Conservation (phyloP, 2,329 filamentous ascomycete genomes). For the Cryphonectria radicalis region DNA sequence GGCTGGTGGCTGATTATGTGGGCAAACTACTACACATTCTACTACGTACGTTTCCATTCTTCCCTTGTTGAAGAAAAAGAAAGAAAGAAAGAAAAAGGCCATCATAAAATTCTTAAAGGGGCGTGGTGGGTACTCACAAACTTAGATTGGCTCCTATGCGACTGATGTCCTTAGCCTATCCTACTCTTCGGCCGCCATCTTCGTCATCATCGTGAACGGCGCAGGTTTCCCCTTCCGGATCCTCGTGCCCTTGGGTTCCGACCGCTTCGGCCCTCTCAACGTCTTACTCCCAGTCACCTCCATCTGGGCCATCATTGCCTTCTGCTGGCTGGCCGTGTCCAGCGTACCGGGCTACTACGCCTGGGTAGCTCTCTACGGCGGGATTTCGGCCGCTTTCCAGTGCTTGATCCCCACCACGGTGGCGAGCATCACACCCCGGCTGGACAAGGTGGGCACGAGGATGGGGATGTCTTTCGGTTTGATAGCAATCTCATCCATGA, state of each 20-base stretch:
- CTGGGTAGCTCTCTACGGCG: conserved; percentile 40
- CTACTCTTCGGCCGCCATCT: conserved; percentile 40
- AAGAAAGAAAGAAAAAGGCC: too few relatives aligned
- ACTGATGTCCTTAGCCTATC: conserved; percentile 40
- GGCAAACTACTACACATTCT: conserved; percentile 49
- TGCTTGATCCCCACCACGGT: conserved; percentile 40
- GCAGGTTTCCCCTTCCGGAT: conserved; percentile 41
- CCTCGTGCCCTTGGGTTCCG: conserved; percentile 39
- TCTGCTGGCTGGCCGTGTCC: conserved; percentile 41
- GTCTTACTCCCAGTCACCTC: conserved; percentile 37
- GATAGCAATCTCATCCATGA: conserved; percentile 38
- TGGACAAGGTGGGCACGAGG: conserved; percentile 40
- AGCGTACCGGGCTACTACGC: conserved; percentile 37
- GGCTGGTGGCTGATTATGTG: conserved; percentile 46
- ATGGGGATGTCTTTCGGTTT: conserved; percentile 42
- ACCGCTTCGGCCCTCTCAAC: conserved; percentile 41
- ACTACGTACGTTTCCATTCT: conserved; percentile 40
- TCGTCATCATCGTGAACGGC: conserved; percentile 44
- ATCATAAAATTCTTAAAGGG: too few relatives aligned
- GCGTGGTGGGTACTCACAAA: not conserved
- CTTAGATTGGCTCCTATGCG: conserved; percentile 38
- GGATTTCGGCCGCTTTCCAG: conserved; percentile 39
- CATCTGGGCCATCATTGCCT: conserved; percentile 38
- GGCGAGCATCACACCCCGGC: conserved; percentile 39
- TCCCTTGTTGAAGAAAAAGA: not conserved